A percentile compares a stretch with the other conserved stretches of the same genome.
Evolutionary conservation across 140 eudicot species (phyloP).

Genomic region (Oenanthe javanica): DNA sequence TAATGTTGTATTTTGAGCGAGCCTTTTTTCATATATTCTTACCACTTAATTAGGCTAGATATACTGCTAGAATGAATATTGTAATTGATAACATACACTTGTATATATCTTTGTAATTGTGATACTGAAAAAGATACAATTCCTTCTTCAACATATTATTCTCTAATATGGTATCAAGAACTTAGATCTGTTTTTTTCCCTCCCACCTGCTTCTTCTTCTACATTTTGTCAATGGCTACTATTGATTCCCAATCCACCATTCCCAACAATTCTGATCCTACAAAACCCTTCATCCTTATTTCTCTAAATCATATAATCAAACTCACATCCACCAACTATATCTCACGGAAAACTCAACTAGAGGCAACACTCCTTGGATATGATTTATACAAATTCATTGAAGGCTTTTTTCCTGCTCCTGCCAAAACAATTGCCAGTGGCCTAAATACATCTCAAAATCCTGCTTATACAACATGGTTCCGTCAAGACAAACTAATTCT

Average conservation of each 20-base stretch:
- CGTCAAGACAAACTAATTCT: constrained; percentile 6
- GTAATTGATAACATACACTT: too few relatives aligned
- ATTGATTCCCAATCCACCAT: neutral
- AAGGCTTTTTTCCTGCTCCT: neutral
- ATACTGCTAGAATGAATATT: too few relatives aligned
- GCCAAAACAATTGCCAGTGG: neutral
- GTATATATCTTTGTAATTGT: too few relatives aligned
- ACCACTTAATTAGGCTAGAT: too few relatives aligned
- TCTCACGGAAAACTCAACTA: neutral
- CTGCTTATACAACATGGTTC: neutral
- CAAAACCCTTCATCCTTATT: neutral
- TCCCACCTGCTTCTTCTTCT: neutral
- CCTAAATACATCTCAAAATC: neutral
- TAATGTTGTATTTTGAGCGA: too few relatives aligned
- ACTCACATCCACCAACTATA: constrained; percentile 7
- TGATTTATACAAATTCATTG: neutral
- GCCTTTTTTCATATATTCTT: too few relatives aligned
- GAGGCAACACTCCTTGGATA: constrained; percentile 1
- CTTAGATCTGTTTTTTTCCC: neutral
- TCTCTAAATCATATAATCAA: neutral
- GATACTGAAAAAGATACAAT: too few relatives aligned
- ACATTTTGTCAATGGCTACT: neutral
- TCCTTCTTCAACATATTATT: too few relatives aligned
- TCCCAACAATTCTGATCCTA: neutral
- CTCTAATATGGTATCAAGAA: neutral